phyloP scores from a whole-genome alignment of 169 alveolate species.

The Plasmodium vinckei region DNA sequence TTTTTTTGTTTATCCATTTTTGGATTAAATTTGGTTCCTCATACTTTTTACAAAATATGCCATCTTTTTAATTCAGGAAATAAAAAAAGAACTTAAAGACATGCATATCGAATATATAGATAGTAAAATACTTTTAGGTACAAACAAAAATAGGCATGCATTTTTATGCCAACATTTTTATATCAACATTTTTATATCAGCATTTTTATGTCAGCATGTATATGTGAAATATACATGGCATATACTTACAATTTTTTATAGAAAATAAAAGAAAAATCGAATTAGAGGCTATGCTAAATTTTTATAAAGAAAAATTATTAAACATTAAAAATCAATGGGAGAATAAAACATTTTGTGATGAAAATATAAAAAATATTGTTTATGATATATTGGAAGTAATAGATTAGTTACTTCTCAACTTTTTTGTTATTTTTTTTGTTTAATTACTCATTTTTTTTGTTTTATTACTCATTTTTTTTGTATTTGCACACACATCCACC shows the following conservation, averaged over 20 bases:
- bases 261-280: slow-evolving; percentile 68
- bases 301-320: slow-evolving; percentile 56
- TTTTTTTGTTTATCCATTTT: too few relatives aligned
- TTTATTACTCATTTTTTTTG: background rate
- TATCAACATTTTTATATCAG: too few relatives aligned
- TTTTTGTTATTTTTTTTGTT: background rate
- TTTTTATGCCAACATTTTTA: too few relatives aligned
- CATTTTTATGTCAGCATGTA: background rate
- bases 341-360: slow-evolving; percentile 61
- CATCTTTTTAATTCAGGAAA: slow-evolving; percentile 30
- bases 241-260: background rate
- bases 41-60: background rate
- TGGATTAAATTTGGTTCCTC: too few relatives aligned
- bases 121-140: slow-evolving; percentile 48
- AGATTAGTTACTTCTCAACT: slow-evolving; percentile 6
- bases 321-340: slow-evolving; percentile 63
- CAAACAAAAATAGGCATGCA: background rate
- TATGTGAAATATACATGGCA: background rate
- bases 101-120: slow-evolving; percentile 50
- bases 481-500: too few relatives aligned
- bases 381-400: slow-evolving; percentile 64
- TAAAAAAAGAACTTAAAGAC: slow-evolving; percentile 48
- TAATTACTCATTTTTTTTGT: background rate
- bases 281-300: slow-evolving; percentile 24
- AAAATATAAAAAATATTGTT: slow-evolving; percentile 67